A percentile compares a stretch with the other conserved stretches of the same genome.
These are phyloP conservation scores for Calonectria fujianensis DNA, from an alignment of 2,329 filamentous ascomycete genomes.

Conservation along the genomic window DNA sequence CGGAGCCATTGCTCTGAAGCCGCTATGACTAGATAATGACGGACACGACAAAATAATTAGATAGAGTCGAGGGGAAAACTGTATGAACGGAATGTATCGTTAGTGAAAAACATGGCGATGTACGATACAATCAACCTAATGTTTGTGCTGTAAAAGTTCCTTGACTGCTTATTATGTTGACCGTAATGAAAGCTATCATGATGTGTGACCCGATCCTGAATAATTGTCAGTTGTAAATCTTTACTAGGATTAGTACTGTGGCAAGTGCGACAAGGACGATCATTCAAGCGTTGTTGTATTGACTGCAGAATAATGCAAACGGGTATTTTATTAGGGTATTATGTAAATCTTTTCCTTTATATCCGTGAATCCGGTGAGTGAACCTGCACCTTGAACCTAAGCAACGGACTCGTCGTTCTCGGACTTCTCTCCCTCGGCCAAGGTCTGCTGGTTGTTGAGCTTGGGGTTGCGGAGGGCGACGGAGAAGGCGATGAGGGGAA, in stretches of 20 bases:
- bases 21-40: neutral
- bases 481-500: constrained; percentile 68
- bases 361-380: neutral
- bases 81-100: neutral
- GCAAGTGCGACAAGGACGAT: too few relatives aligned
- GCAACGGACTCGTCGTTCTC: constrained; percentile 14
- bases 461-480: constrained; percentile 66
- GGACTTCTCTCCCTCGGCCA: constrained; percentile 59
- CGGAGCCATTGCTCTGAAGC: neutral
- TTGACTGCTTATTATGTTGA: neutral
- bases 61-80: neutral
- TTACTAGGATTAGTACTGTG: too few relatives aligned
- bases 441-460: constrained; percentile 66
- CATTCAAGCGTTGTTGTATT: too few relatives aligned
- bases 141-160: neutral
- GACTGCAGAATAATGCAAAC: neutral
- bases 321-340: constrained; percentile 25
- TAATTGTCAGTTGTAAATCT: too few relatives aligned
- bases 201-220: neutral
- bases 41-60: neutral
- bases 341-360: neutral
- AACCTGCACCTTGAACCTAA: constrained; percentile 13
- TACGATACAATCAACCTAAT: neutral
- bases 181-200: neutral
- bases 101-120: neutral